Percentiles rank a stretch among this genome's conserved stretches.
Evolutionary conservation across 2,329 filamentous ascomycete species (phyloP).

Genomic region (Dryadomyces quercus-mongolicae): DNA sequence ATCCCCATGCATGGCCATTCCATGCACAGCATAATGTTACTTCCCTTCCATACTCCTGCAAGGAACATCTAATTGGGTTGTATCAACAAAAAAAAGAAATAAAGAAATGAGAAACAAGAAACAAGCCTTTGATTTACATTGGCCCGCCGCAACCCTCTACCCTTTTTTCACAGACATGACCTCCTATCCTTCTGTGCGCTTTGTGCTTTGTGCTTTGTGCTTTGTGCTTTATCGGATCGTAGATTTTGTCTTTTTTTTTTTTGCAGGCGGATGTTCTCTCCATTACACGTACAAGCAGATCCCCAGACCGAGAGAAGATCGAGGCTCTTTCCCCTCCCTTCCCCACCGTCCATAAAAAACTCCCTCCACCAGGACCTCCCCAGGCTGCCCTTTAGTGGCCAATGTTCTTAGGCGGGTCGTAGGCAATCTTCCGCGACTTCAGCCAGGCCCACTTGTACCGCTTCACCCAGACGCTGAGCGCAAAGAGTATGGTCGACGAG

Average conservation of each 20-base stretch:
- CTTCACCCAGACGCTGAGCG: constrained; percentile 94
- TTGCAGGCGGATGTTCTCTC: background rate
- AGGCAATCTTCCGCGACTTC: constrained; percentile 90
- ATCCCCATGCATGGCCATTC: too few species aligned
- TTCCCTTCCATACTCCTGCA: too few species aligned
- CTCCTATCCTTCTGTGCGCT: background rate
- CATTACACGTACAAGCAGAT: constrained; percentile 8
- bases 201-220: too few species aligned
- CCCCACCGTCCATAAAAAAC: background rate
- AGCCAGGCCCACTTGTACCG: constrained; percentile 97
- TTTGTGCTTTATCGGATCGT: background rate
- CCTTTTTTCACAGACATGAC: background rate
- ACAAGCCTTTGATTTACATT: constrained; percentile 8
- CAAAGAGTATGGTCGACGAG: constrained; percentile 66
- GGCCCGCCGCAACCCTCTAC: constrained; percentile 3
- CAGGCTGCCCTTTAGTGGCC: constrained; percentile 14
- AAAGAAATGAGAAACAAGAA: constrained; percentile 1
- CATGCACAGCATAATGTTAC: too few species aligned
- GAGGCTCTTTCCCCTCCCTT: background rate
- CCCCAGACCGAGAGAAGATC: constrained; percentile 2
- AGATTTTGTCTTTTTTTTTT: constrained; percentile 1
- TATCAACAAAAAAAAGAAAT: background rate
- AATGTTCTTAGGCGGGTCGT: constrained; percentile 58
- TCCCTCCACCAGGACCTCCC: background rate
- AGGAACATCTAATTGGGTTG: constrained; percentile 1